phyloP scores from a whole-genome alignment of 2,329 filamentous ascomycete genomes.

The Graphilbum ipis-grandicollis region DNA sequence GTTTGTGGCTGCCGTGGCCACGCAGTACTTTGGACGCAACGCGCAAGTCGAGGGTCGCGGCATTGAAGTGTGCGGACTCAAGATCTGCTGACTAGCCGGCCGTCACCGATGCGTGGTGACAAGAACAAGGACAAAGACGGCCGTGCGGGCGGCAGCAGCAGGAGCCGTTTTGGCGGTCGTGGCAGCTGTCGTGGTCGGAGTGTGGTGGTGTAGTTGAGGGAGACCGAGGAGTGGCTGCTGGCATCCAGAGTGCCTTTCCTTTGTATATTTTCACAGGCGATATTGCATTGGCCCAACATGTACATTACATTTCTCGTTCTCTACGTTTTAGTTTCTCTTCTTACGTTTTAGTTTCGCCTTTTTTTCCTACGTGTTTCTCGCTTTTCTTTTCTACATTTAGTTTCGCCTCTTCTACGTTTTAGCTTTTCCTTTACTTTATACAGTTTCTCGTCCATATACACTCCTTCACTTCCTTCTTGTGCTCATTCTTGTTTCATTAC shows the following conservation, averaged over 20 bases:
- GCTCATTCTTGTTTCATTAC: neutral
- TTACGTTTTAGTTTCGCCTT: too few relatives aligned
- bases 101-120: too few relatives aligned
- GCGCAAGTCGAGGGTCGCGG: constrained; percentile 44
- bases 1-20: constrained; percentile 47
- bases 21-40: constrained; percentile 47
- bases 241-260: too few relatives aligned
- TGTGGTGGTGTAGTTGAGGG: neutral
- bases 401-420: too few relatives aligned
- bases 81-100: constrained; percentile 37
- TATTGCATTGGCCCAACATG: too few relatives aligned
- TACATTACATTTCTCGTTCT: too few relatives aligned
- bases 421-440: too few relatives aligned
- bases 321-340: too few relatives aligned
- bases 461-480: neutral
- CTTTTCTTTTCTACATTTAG: neutral
- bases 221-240: too few relatives aligned
- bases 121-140: too few relatives aligned
- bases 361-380: neutral
- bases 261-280: too few relatives aligned
- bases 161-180: neutral
- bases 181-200: neutral
- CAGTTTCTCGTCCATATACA: too few relatives aligned
- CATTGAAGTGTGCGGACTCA: constrained; percentile 58
- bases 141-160: neutral